phyloP scores from a whole-genome alignment of 257 asterid species.

The Fraxinus quadrangulata region DNA sequence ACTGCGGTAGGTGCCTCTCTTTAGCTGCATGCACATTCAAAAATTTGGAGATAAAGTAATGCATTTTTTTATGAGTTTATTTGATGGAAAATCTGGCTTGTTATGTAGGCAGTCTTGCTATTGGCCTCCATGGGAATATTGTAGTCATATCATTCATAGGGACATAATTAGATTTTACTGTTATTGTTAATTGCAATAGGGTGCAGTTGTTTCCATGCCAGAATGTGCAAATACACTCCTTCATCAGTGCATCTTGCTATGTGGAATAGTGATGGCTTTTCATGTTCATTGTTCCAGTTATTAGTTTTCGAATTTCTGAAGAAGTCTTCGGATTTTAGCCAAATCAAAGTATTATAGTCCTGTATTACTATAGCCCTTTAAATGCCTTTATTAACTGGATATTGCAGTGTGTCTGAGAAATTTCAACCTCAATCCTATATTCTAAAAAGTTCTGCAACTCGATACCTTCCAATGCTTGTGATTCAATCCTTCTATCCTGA shows the following conservation, averaged over 20 bases:
- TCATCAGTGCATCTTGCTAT: not conserved
- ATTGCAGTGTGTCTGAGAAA: not conserved
- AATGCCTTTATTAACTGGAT: not conserved
- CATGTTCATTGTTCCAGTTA: not conserved
- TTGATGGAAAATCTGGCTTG: not conserved
- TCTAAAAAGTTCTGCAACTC: not conserved
- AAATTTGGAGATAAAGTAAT: not conserved
- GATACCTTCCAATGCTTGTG: not conserved
- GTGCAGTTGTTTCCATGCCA: not conserved
- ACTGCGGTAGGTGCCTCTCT: conserved; percentile 65
- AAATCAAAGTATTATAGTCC: not conserved
- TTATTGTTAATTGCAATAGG: not conserved
- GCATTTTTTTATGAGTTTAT: not conserved
- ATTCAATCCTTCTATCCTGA: not conserved
- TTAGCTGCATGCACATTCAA: not conserved
- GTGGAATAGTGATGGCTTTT: no score
- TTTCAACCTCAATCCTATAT: not conserved
- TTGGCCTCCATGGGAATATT: not conserved
- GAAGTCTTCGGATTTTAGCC: not conserved
- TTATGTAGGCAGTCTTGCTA: not conserved
- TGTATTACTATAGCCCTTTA: not conserved
- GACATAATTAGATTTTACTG: not conserved
- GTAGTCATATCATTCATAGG: not conserved
- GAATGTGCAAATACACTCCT: not conserved
- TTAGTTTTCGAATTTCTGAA: not conserved